phyloP scores from a whole-genome alignment of 2,329 filamentous ascomycete genomes.

The Colletotrichum melonis region DNA sequence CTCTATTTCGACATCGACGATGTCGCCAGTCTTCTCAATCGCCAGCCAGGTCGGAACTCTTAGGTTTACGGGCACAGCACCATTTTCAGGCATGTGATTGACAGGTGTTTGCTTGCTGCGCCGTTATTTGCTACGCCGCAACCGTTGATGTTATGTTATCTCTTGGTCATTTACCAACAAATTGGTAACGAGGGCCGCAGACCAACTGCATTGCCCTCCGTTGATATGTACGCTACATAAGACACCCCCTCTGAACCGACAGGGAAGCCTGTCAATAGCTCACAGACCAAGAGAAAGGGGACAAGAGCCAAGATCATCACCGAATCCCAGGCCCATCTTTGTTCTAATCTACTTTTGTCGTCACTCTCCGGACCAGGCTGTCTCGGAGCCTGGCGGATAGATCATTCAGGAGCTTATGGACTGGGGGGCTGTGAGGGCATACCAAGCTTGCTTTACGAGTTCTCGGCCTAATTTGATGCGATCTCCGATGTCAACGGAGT shows the following conservation, averaged over 20 bases:
- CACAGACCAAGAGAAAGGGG: conserved; percentile 31
- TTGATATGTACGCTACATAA: background rate
- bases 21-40: background rate
- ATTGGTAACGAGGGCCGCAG: conserved; percentile 25
- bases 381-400: conserved; percentile 1
- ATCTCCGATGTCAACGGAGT: background rate
- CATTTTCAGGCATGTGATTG: background rate
- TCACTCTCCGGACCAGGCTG: conserved; percentile 9
- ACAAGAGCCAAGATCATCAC: conserved; percentile 8
- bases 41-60: background rate
- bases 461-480: background rate
- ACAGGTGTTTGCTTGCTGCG: background rate
- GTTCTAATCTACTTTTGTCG: conserved; percentile 15
- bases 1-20: conserved; percentile 32
- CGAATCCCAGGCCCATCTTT: conserved; percentile 2
- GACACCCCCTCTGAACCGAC: background rate
- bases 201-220: background rate
- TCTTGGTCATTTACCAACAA: conserved; percentile 28
- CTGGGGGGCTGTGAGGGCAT: background rate
- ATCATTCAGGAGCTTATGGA: background rate
- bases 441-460: background rate
- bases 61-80: background rate
- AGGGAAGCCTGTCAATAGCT: background rate
- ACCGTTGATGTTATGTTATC: conserved; percentile 18
- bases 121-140: background rate